phyloP scores from a whole-genome alignment of 2,329 filamentous ascomycete species.

The Fusarium equiseti region DNA sequence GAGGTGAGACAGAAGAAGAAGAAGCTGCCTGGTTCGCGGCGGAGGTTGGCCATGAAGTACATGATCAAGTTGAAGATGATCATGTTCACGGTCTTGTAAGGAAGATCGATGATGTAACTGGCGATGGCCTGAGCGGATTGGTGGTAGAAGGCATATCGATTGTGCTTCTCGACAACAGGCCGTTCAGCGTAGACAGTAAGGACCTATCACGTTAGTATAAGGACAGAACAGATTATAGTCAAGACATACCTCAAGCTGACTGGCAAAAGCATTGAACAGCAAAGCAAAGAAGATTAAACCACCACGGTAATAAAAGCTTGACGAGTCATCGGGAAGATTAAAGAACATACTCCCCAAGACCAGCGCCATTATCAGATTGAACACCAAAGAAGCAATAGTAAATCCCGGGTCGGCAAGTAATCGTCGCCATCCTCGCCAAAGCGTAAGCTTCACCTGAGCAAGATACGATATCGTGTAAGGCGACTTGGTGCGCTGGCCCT shows the following conservation, averaged over 20 bases:
- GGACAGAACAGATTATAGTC: neutral
- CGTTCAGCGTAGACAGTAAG: constrained; percentile 51
- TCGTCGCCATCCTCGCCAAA: constrained; percentile 55
- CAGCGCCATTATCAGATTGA: constrained; percentile 62
- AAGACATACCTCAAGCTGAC: constrained; percentile 48
- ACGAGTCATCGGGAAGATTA: constrained; percentile 57
- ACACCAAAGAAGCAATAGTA: constrained; percentile 55
- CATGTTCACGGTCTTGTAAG: constrained; percentile 47
- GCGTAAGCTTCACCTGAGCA: constrained; percentile 59
- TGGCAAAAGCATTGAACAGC: constrained; percentile 62
- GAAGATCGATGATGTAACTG: constrained; percentile 44
- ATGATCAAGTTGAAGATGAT: constrained; percentile 54
- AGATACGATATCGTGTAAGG: constrained; percentile 62
- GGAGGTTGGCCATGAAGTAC: constrained; percentile 76
- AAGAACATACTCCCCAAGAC: constrained; percentile 67
- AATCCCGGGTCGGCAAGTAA: constrained; percentile 56
- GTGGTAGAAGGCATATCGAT: constrained; percentile 53
- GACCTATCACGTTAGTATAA: constrained; percentile 13
- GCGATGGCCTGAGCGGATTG: constrained; percentile 49
- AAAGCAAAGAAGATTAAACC: constrained; percentile 65
- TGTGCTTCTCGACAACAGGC: constrained; percentile 52
- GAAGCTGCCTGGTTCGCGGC: constrained; percentile 68
- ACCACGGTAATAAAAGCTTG: constrained; percentile 61
- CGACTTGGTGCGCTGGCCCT: constrained; percentile 57
- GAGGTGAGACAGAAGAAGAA: constrained; percentile 67